These are phyloP conservation scores for Ascoidea asiatica DNA, from an alignment of 805 yeast species.

Conservation along the genomic window DNA sequence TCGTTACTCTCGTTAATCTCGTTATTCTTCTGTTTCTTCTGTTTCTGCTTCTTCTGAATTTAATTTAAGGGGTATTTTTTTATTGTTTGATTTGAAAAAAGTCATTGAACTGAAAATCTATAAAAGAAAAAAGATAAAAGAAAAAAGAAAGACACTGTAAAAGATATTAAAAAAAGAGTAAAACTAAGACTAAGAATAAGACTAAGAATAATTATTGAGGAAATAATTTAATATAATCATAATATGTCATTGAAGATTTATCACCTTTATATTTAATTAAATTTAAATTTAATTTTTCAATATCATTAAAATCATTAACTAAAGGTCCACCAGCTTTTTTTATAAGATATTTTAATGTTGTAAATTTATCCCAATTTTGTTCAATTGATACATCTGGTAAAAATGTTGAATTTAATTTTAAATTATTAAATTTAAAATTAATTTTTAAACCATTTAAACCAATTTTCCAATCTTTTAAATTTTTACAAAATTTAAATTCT, in stretches of 20 bases:
- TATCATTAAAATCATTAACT: neutral
- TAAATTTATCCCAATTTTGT: constrained; percentile 65
- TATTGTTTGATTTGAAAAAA: too few relatives aligned
- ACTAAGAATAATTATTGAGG: neutral
- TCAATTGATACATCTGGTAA: constrained; percentile 85
- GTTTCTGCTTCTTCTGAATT: too few relatives aligned
- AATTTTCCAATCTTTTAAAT: constrained; percentile 60
- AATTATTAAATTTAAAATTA: constrained; percentile 27
- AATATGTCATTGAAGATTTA: constrained; percentile 7
- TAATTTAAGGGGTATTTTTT: too few relatives aligned
- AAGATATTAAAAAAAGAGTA: too few relatives aligned
- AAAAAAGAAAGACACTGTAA: too few relatives aligned
- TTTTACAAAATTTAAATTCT: constrained; percentile 37
- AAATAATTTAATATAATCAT: constrained; percentile 4
- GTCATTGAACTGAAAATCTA: too few relatives aligned
- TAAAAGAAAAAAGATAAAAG: too few relatives aligned
- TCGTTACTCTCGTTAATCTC: too few relatives aligned
- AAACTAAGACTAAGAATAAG: too few relatives aligned
- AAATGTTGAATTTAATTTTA: constrained; percentile 58
- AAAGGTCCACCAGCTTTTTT: constrained; percentile 48
- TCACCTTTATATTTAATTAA: constrained; percentile 11
- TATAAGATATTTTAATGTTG: constrained; percentile 60
- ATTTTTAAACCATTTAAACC: constrained; percentile 77
- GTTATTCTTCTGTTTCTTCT: too few relatives aligned
- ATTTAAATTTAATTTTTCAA: constrained; percentile 2